phyloP scores from a whole-genome alignment of 139 green algal species.

The Auxenochlorella pyrenoidosa region DNA sequence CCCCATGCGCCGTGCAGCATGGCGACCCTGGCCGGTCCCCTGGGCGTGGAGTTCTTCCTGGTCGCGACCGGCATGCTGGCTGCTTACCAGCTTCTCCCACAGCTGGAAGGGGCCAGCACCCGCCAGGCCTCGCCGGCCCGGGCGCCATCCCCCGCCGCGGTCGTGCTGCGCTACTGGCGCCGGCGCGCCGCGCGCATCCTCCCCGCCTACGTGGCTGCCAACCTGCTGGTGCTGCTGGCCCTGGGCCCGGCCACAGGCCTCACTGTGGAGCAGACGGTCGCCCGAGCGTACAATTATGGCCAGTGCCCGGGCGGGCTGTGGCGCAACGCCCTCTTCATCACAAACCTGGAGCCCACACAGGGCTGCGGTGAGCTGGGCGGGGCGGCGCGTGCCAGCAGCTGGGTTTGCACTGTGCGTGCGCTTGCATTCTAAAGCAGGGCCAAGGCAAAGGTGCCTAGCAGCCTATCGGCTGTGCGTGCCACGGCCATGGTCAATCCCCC shows the following conservation, averaged over 20 bases:
- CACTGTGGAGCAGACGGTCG: neutral
- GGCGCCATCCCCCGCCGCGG: neutral
- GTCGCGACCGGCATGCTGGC: neutral
- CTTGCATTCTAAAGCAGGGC: too few species aligned
- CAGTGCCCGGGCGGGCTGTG: neutral
- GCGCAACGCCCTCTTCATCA: neutral
- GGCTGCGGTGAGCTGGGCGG: neutral
- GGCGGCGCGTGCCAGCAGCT: too few species aligned
- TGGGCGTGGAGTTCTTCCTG: conserved; percentile 3
- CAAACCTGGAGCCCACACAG: neutral
- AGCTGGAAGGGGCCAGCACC: neutral
- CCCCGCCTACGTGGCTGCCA: neutral
- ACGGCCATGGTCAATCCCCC: too few species aligned
- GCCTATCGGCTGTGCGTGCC: too few species aligned
- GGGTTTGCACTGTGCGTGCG: too few species aligned
- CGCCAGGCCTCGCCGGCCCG: neutral
- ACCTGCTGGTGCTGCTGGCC: neutral
- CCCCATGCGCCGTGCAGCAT: neutral
- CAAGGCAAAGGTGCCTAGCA: too few species aligned
- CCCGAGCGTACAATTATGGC: neutral
- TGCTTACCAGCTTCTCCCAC: neutral
- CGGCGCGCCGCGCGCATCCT: neutral
- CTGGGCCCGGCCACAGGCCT: neutral
- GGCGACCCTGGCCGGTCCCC: neutral
- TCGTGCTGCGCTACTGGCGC: neutral